A percentile compares a stretch with the other conserved stretches of the same genome.
phyloP scores from a whole-genome alignment of 2,329 filamentous ascomycete genomes.

The Aspergillus sclerotialis region DNA sequence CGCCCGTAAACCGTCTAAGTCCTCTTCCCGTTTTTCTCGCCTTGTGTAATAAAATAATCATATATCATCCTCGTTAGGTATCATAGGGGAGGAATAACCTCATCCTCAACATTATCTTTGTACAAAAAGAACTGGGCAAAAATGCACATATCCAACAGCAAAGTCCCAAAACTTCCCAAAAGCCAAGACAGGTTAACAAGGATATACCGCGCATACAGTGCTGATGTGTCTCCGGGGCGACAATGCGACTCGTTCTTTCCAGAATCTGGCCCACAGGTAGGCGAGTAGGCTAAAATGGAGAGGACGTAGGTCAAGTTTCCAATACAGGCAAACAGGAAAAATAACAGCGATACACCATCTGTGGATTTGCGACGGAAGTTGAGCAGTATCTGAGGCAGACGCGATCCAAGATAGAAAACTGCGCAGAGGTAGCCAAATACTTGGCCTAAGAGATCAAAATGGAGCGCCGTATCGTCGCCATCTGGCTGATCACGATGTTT shows the following conservation, averaged over 20 bases:
- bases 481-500: constrained; percentile 20
- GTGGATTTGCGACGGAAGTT: constrained; percentile 91
- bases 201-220: constrained; percentile 72
- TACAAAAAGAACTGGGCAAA: constrained; percentile 93
- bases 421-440: constrained; percentile 93
- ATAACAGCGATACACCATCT: constrained; percentile 86
- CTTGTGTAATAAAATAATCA: no score
- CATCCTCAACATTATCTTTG: constrained; percentile 32
- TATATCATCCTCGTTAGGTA: no score
- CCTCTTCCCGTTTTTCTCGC: no score
- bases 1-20: no score
- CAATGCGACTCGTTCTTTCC: constrained; percentile 42
- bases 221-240: constrained; percentile 55
- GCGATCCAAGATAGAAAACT: constrained; percentile 77
- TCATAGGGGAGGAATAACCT: constrained; percentile 2
- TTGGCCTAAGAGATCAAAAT: constrained; percentile 73
- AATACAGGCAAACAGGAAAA: constrained; percentile 93
- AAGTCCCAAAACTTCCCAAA: constrained; percentile 77
- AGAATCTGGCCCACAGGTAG: constrained; percentile 47
- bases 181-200: constrained; percentile 89
- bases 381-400: constrained; percentile 81
- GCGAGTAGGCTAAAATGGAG: constrained; percentile 84
- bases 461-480: constrained; percentile 36
- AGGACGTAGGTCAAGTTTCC: constrained; percentile 92
- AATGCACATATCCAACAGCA: constrained; percentile 76